Evolutionary conservation across 2,329 filamentous ascomycete genomes (phyloP), one percentile per base, ranked within the genome.

Genomic region (Fusarium duplospermum): DNA sequence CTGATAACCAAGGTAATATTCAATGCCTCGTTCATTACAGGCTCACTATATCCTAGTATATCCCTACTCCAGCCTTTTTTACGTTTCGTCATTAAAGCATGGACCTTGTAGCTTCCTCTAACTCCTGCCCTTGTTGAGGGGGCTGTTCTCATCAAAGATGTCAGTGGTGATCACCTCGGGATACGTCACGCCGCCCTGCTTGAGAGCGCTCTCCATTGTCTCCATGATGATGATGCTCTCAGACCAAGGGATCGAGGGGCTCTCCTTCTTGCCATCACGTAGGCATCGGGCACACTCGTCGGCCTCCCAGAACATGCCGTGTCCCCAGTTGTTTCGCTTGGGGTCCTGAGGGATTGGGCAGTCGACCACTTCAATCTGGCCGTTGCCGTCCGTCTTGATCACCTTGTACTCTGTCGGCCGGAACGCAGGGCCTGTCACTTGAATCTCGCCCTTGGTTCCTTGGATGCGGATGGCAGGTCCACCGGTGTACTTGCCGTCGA

Each of bases 201-300:
- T 83, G 75, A 90, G 82, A 27, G 85, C 86, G 76, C 86, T 83
- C 58, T 90, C 89, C 89, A 90, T 90, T 60, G 86, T 85, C 81
- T 95, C 92, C 94, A 98, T 97, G 72, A 98, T 94, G 58, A 91
- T 88, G 64, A 97, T 86, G 79, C 93, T 96, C 87, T 98, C 95
- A 54, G 90, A 87, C 86, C 90, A 89, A 22, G 92, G 90, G 82
- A 96, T 84, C 14, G 88, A 88, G 57, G 89, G 87, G 80, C 94
- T 94, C 86, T 97, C 92, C 78, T 92, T 89, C 83, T 90, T 91
- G 24, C 94, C 93, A 80, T 96, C 94, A 50, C 92, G 87, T 66
- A 97, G 80, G 75, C 93, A 94, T 54, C 91, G 87, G 31, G 92
- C 93, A 73, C 90, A 92, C 85, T 94, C 93, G 81, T 95, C 93